Evolutionary conservation across 1,139 yeast genomes (phyloP).

Genomic region (Torulaspora globosa): DNA sequence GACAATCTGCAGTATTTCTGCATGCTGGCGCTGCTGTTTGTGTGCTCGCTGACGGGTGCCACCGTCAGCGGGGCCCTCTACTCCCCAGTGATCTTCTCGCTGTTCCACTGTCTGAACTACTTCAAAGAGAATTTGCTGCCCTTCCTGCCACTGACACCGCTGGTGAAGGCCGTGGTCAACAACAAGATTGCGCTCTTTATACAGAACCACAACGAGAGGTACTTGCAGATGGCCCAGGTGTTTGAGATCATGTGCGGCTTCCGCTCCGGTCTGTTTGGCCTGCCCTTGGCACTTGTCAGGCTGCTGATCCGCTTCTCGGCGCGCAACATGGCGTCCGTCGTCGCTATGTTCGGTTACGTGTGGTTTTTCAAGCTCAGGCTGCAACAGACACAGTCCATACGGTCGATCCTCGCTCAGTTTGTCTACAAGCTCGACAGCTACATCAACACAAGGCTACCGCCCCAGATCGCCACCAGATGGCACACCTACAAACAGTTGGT

Average conservation of each 20-base stretch:
- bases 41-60: conserved; percentile 20
- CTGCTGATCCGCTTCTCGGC: conserved; percentile 14
- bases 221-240: conserved; percentile 29
- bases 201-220: conserved; percentile 25
- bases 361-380: conserved; percentile 33
- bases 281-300: conserved; percentile 22
- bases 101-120: conserved; percentile 54
- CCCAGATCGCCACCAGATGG: conserved; percentile 20
- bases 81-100: conserved; percentile 53
- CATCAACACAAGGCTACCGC: conserved; percentile 16
- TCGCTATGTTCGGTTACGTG: conserved; percentile 23
- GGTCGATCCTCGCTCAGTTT: conserved; percentile 18
- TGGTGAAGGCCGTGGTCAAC: conserved; percentile 21
- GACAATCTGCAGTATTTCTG: conserved; percentile 35
- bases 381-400: conserved; percentile 24
- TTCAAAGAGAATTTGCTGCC: conserved; percentile 40
- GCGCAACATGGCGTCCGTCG: conserved; percentile 14
- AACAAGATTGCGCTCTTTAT: conserved; percentile 25
- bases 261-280: conserved; percentile 20
- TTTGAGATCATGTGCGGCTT: conserved; percentile 30
- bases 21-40: conserved; percentile 21
- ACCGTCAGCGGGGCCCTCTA: conserved; percentile 43
- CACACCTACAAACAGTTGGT: conserved; percentile 20
- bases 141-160: conserved; percentile 29
- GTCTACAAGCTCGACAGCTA: conserved; percentile 13